phyloP scores from a whole-genome alignment of 1,284 basidiomycete species.

The Tylopilus sp. region DNA sequence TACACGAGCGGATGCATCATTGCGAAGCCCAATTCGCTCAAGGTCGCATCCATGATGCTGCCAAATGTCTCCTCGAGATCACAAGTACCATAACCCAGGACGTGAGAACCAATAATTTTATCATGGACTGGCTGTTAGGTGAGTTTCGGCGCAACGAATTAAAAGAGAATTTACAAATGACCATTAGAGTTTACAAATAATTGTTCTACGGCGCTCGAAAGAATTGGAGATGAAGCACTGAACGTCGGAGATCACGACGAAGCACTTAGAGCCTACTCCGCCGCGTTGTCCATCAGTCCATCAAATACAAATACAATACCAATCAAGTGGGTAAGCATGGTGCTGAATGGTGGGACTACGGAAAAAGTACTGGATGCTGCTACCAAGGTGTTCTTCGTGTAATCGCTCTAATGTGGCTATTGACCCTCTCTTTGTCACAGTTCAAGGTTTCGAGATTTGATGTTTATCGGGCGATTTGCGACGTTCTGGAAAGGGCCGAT shows the following conservation, averaged over 20 bases:
- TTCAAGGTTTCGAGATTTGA: conserved; percentile 3
- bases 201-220: neutral
- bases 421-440: neutral
- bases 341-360: neutral
- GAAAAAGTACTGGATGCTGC: neutral
- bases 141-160: neutral
- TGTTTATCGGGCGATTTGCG: conserved; percentile 2
- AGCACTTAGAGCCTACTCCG: conserved; percentile 7
- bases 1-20: conserved; percentile 1
- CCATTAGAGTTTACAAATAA: conserved; percentile 1
- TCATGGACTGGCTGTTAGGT: neutral
- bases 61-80: neutral
- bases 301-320: neutral
- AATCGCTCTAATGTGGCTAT: neutral
- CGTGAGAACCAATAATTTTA: neutral
- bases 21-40: neutral
- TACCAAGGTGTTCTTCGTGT: neutral
- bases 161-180: neutral
- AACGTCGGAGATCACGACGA: neutral
- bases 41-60: conserved; percentile 3
- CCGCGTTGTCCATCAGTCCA: neutral
- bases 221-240: neutral
- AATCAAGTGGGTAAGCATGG: conserved; percentile 1
- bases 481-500: neutral
- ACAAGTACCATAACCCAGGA: no score